Conservation (phyloP, 805 yeast genomes). For the Zygosaccharomyces lentus region DNA sequence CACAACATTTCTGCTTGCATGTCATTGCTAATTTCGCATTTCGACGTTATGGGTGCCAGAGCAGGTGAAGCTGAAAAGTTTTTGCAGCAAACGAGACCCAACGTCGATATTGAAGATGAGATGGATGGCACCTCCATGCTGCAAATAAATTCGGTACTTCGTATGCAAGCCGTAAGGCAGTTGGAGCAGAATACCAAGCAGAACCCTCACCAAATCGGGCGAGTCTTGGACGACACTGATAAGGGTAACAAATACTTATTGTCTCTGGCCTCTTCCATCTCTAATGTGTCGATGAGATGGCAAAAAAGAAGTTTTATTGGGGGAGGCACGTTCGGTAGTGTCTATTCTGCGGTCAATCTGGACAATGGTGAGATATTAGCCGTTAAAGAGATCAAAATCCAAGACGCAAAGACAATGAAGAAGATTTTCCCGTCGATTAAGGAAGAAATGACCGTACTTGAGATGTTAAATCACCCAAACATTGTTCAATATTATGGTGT, state of each 20-base stretch:
- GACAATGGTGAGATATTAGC: slow-evolving; percentile 97
- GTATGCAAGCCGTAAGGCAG: slow-evolving; percentile 58
- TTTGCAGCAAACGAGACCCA: slow-evolving; percentile 31
- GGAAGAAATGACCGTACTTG: slow-evolving; percentile 95
- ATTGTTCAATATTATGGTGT: slow-evolving; percentile 96
- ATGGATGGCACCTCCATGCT: slow-evolving; percentile 52
- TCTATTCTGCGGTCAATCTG: slow-evolving; percentile 83
- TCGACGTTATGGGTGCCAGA: slow-evolving; percentile 97
- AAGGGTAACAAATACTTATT: slow-evolving; percentile 83
- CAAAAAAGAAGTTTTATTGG: slow-evolving; percentile 93
- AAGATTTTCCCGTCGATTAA: slow-evolving; percentile 83
- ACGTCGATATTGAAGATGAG: slow-evolving; percentile 38
- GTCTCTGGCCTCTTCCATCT: slow-evolving; percentile 80
- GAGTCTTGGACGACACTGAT: slow-evolving; percentile 83
- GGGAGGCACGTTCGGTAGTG: slow-evolving; percentile 94
- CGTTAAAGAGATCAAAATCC: slow-evolving; percentile 90
- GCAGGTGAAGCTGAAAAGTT: slow-evolving; percentile 55
- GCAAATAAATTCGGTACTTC: slow-evolving; percentile 58
- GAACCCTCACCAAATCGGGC: slow-evolving; percentile 59
- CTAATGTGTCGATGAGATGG: slow-evolving; percentile 92
- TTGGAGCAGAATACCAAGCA: slow-evolving; percentile 53
- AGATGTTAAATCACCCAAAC: slow-evolving; percentile 92
- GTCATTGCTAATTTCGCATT: slow-evolving; percentile 89
- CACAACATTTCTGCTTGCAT: slow-evolving; percentile 89
- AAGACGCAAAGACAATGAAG: slow-evolving; percentile 79